Evolutionary conservation across 441 rosid genomes (phyloP), one percentile per base, ranked within the genome.

Genomic region (Pelargonium cotyledonis): DNA sequence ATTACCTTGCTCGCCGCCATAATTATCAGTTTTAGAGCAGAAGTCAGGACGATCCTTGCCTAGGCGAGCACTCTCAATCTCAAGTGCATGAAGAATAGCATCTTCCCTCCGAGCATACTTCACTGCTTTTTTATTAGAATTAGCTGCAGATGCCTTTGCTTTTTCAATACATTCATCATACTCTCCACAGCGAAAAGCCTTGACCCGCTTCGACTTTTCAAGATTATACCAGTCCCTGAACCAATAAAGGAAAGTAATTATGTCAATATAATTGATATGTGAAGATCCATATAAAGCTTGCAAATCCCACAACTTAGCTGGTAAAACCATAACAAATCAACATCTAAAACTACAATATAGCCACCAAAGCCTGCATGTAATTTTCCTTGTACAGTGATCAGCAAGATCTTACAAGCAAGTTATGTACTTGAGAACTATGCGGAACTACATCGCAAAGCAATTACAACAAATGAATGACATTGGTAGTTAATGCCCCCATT

Each of bases 121-220:
- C 69, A 82, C 93, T n/a, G 86, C 80, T 79, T 78, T 95, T 81
- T 85, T 92, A 66, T 76, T 87, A 61, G 89, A 85, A 74, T 70
- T 79, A 21, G 90, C 87, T 6, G 87, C 98, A 29, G 88, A 81
- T 65, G 89, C 92, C 79, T 85, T 92, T 63, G 97, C 97, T 74
- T 86, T 95, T 65, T 86, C 87, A 57, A 92, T 92, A 79, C 90
- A 88, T 72, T 79, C 80, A 63, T 86, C 92, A 78, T 90, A 95
- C 68, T 92, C 99, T 70, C 93, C 96, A 78, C 99, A 95, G n/a
- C 98, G 96, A 81, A 95, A 95, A 3, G 98, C 87, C 87, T 95
- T 92, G 73, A 95, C 98, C 72, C 85, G 81, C 85, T 92, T 92
- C 7, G 97, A 92, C 71, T 89, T 90, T 70, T 95, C 99, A 68